Evolutionary conservation across 139 green algal genomes (phyloP).

Genomic region (Penium margaritaceum): DNA sequence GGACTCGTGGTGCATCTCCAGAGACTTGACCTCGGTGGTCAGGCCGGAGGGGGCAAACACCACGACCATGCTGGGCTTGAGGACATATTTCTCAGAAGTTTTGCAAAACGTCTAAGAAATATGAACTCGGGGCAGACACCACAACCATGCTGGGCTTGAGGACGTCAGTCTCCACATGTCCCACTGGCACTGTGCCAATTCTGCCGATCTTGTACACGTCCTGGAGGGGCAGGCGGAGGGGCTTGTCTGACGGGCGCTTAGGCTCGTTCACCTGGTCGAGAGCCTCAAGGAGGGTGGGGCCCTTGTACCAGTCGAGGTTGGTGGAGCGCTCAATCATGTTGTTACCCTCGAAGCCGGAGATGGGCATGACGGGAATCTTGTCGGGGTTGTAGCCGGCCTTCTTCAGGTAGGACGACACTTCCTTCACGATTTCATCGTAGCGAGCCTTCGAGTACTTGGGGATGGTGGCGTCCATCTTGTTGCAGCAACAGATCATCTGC

Average conservation of each 20-base stretch:
- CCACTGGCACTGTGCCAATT: conserved; percentile 93
- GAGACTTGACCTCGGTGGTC: conserved; percentile 48
- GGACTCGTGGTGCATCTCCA: too few relatives aligned
- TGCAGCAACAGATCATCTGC: conserved; percentile 83
- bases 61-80: too few relatives aligned
- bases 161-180: conserved; percentile 90
- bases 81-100: too few relatives aligned
- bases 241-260: conserved; percentile 41
- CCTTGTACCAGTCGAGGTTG: conserved; percentile 91
- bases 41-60: too few relatives aligned
- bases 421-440: conserved; percentile 92
- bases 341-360: conserved; percentile 97
- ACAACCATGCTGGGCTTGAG: conserved; percentile 88
- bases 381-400: conserved; percentile 74
- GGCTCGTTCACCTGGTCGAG: conserved; percentile 49
- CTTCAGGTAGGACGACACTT: conserved; percentile 86
- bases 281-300: conserved; percentile 60
- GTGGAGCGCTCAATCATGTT: conserved; percentile 92
- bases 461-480: conserved; percentile 68
- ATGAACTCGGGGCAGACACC: conserved; percentile 49
- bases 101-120: too few relatives aligned
- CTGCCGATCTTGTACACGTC: conserved; percentile 98
- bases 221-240: conserved; percentile 46
- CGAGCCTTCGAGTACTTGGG: conserved; percentile 81
- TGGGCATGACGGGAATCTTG: conserved; percentile 86